These are phyloP conservation scores for Hyphopichia wangnamkhiaoensis DNA, from an alignment of 1,139 yeast species.

Conservation along the genomic window DNA sequence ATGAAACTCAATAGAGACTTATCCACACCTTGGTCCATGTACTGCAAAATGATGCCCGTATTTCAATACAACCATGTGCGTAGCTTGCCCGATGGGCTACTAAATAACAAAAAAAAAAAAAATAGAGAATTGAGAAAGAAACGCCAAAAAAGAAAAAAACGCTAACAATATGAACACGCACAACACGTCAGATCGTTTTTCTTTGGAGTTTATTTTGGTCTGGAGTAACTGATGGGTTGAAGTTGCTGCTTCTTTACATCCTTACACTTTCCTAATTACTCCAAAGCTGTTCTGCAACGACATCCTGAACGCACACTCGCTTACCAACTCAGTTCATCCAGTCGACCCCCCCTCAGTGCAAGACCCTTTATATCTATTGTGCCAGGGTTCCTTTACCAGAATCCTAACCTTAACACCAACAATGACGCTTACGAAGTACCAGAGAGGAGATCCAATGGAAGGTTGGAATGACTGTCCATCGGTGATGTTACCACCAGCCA, in stretches of 20 bases:
- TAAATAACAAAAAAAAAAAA: background rate
- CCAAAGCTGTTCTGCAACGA: no score
- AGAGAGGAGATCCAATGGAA: conserved; percentile 41
- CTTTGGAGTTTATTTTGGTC: no score
- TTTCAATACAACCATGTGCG: background rate
- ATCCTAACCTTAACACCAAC: background rate
- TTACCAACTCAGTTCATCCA: no score
- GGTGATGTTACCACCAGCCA: conserved; percentile 12
- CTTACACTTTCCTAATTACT: no score
- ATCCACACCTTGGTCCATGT: background rate
- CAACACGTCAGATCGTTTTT: no score
- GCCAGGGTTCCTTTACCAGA: background rate
- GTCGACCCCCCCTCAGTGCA: no score
- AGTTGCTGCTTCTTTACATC: no score
- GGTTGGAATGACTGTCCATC: conserved; percentile 53
- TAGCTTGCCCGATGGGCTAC: background rate
- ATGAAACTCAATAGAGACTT: background rate
- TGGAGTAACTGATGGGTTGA: no score
- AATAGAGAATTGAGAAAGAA: background rate
- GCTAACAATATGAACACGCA: background rate
- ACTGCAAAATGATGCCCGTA: background rate
- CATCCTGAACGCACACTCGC: no score
- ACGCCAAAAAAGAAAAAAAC: no score
- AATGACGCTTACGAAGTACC: conserved; percentile 39
- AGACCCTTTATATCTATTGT: no score